A percentile compares a stretch with the other conserved stretches of the same genome.
phyloP scores from a whole-genome alignment of 805 yeast genomes.

The Debaryomyces maramus region DNA sequence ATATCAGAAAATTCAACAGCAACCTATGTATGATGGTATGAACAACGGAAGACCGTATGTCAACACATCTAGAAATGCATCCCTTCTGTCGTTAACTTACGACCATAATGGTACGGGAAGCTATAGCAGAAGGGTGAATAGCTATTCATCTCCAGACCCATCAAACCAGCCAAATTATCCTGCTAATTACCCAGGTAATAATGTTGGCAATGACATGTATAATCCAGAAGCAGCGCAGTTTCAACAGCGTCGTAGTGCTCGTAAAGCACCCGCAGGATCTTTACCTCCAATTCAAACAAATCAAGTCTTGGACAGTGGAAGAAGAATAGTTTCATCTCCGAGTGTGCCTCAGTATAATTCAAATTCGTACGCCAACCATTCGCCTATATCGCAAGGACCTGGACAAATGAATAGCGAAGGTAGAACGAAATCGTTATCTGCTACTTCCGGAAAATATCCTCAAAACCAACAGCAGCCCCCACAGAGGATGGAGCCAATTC shows the following conservation, averaged over 20 bases:
- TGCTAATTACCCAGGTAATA: constrained; percentile 5
- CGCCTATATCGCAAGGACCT: constrained; percentile 11
- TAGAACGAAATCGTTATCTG: constrained; percentile 32
- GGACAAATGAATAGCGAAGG: constrained; percentile 8
- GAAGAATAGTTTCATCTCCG: constrained; percentile 35
- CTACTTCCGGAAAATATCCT: constrained; percentile 16
- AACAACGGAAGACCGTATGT: neutral
- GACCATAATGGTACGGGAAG: neutral
- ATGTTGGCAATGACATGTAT: constrained; percentile 3
- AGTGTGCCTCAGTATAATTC: constrained; percentile 15
- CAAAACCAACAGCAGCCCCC: constrained; percentile 9
- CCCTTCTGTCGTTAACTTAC: constrained; percentile 4
- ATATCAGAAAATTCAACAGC: constrained; percentile 2
- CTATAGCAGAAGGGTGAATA: constrained; percentile 4
- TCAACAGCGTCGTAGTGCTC: constrained; percentile 12
- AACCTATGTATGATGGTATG: constrained; percentile 1
- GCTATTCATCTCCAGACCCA: constrained; percentile 7
- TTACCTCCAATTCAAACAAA: constrained; percentile 18
- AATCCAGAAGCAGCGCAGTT: neutral
- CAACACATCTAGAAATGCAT: constrained; percentile 5
- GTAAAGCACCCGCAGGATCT: constrained; percentile 18
- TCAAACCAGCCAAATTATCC: constrained; percentile 2
- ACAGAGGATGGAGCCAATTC: constrained; percentile 7
- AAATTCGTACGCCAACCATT: constrained; percentile 4
- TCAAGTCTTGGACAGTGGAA: constrained; percentile 12